Conservation (phyloP, 306 rosid species). For the Sesbania bispinosa region DNA sequence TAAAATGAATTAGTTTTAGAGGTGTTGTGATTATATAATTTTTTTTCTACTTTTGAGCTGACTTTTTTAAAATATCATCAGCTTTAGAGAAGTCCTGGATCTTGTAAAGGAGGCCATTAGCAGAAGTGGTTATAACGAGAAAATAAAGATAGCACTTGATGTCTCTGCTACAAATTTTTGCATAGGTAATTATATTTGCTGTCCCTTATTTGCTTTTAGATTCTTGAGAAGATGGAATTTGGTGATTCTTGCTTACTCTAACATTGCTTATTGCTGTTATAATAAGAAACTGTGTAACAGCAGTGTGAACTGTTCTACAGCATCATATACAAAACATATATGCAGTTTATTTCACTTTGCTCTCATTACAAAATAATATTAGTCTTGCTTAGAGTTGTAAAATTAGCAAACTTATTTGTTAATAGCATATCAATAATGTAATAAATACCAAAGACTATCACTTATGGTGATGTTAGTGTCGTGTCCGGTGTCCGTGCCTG, state of each 20-base stretch:
- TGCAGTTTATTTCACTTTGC: neutral
- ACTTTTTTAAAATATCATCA: slow-evolving; percentile 37
- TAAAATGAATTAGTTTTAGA: neutral
- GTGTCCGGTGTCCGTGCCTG: too few species aligned
- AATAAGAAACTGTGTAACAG: slow-evolving; percentile 13
- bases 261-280: slow-evolving; percentile 7
- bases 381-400: neutral
- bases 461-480: neutral
- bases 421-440: neutral
- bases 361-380: neutral
- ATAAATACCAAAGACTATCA: neutral
- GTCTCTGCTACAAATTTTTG: slow-evolving; percentile 84
- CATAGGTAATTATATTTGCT: slow-evolving; percentile 57
- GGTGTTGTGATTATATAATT: slow-evolving; percentile 2
- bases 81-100: slow-evolving; percentile 84
- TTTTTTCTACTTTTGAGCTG: slow-evolving; percentile 24
- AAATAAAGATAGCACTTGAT: slow-evolving; percentile 83
- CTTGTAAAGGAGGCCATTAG: slow-evolving; percentile 83
- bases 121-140: slow-evolving; percentile 75
- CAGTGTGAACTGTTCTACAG: neutral
- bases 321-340: neutral
- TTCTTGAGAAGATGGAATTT: slow-evolving; percentile 17
- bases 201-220: neutral
- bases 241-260: neutral
- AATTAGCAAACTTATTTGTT: slow-evolving; percentile 4